Percentiles rank a stretch among this genome's conserved stretches.
Conservation (phyloP, 2,329 filamentous ascomycete species). For the Fusarium gaditjirri region DNA sequence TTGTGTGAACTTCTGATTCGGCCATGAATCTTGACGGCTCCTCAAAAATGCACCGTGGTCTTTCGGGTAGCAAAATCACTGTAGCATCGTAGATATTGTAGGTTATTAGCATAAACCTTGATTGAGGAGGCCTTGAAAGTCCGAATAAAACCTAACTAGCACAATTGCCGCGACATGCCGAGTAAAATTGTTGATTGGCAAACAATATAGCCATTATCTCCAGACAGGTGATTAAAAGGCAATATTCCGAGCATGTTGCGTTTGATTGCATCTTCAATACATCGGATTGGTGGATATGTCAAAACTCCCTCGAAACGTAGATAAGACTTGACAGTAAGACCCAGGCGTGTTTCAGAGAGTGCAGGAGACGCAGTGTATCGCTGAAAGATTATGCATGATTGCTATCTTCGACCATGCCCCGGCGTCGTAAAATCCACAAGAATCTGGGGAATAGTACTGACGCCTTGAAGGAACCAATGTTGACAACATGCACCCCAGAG, state of each 20-base stretch:
- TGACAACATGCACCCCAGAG: constrained; percentile 29
- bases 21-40: neutral
- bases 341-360: neutral
- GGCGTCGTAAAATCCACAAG: constrained; percentile 11
- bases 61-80: constrained; percentile 1
- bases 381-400: neutral
- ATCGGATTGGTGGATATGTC: constrained; percentile 7
- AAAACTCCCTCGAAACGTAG: constrained; percentile 12
- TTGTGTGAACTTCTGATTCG: constrained; percentile 24
- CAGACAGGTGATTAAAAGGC: constrained; percentile 16
- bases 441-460: constrained; percentile 21
- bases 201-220: constrained; percentile 6
- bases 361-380: neutral
- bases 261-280: constrained; percentile 24
- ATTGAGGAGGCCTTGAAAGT: constrained; percentile 20
- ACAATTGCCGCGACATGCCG: constrained; percentile 21
- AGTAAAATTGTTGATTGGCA: constrained; percentile 26
- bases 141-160: constrained; percentile 29
- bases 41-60: neutral
- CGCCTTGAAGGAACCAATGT: constrained; percentile 11
- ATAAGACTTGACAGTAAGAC: constrained; percentile 2
- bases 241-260: constrained; percentile 22
- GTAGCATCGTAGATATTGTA: constrained; percentile 1
- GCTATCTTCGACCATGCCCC: constrained; percentile 1
- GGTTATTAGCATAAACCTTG: constrained; percentile 15